phyloP scores from a whole-genome alignment of 805 yeast species.

The Lachancea fermentati region DNA sequence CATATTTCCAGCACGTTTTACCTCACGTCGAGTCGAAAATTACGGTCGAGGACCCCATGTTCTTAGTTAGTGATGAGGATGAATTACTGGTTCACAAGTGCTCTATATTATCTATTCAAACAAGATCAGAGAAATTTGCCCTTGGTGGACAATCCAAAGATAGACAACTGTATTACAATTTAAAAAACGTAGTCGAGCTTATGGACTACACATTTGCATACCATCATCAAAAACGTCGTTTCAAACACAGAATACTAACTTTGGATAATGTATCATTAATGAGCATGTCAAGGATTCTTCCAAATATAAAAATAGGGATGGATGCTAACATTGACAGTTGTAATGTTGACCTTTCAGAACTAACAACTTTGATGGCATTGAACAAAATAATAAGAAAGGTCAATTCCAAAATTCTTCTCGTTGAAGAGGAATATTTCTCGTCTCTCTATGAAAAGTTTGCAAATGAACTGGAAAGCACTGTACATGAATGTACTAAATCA shows the following conservation, averaged over 20 bases:
- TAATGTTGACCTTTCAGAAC: slow-evolving; percentile 25
- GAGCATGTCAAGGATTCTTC: slow-evolving; percentile 21
- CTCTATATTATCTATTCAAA: slow-evolving; percentile 22
- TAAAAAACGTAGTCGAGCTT: slow-evolving; percentile 18
- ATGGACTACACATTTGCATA: slow-evolving; percentile 22
- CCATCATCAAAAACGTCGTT: slow-evolving; percentile 13
- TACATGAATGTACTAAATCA: slow-evolving; percentile 12
- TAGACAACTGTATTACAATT: slow-evolving; percentile 16
- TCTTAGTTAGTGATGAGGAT: slow-evolving; percentile 30
- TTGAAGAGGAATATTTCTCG: slow-evolving; percentile 28
- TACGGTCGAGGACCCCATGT: slow-evolving; percentile 37
- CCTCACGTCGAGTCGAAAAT: slow-evolving; percentile 34
- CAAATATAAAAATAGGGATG: slow-evolving; percentile 15
- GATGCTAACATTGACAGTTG: slow-evolving; percentile 22
- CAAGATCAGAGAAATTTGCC: slow-evolving; percentile 18
- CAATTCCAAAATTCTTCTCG: slow-evolving; percentile 23
- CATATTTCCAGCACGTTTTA: slow-evolving; percentile 24
- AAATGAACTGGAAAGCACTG: slow-evolving; percentile 15
- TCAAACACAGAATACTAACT: slow-evolving; percentile 17
- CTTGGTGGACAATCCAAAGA: slow-evolving; percentile 6
- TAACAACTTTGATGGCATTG: slow-evolving; percentile 26
- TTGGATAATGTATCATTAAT: slow-evolving; percentile 20
- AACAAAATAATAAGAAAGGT: slow-evolving; percentile 21
- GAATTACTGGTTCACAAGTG: slow-evolving; percentile 30
- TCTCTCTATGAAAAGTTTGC: slow-evolving; percentile 27